These are phyloP conservation scores for Parachaetomium inaequale DNA, from an alignment of 495 filamentous ascomycete genomes.

Conservation along the genomic window DNA sequence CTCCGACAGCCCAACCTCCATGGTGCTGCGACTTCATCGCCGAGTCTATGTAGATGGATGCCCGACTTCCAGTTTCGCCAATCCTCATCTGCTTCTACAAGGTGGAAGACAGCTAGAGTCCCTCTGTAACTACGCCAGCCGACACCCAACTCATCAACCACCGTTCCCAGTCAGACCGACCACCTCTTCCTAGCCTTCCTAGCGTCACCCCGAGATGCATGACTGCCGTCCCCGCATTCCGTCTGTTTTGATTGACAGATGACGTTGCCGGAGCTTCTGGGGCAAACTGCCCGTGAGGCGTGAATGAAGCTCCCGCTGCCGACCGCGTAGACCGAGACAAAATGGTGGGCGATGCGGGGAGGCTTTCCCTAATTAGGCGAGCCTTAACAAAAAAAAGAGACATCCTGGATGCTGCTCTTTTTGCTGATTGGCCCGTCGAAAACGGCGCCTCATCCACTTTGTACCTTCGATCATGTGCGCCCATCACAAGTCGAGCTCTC, in stretches of 20 bases:
- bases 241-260: not conserved
- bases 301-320: not conserved
- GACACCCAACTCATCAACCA: too few relatives aligned
- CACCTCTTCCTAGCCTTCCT: not conserved
- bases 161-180: not conserved
- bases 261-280: not conserved
- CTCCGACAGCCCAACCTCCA: conserved; percentile 1
- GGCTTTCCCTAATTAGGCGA: not conserved
- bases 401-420: not conserved
- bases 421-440: not conserved
- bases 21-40: not conserved
- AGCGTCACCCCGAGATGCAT: not conserved
- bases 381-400: not conserved
- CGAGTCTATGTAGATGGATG: not conserved
- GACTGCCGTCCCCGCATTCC: not conserved
- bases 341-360: not conserved
- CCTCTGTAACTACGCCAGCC: too few relatives aligned
- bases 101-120: too few relatives aligned
- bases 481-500: conserved; percentile 25
- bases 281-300: not conserved
- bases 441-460: not conserved
- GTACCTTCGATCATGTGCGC: conserved; percentile 33
- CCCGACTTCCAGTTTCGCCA: not conserved
- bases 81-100: too few relatives aligned
- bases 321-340: not conserved